Conservation (phyloP, 2,329 filamentous ascomycete genomes). For the Colletotrichum camelliae region DNA sequence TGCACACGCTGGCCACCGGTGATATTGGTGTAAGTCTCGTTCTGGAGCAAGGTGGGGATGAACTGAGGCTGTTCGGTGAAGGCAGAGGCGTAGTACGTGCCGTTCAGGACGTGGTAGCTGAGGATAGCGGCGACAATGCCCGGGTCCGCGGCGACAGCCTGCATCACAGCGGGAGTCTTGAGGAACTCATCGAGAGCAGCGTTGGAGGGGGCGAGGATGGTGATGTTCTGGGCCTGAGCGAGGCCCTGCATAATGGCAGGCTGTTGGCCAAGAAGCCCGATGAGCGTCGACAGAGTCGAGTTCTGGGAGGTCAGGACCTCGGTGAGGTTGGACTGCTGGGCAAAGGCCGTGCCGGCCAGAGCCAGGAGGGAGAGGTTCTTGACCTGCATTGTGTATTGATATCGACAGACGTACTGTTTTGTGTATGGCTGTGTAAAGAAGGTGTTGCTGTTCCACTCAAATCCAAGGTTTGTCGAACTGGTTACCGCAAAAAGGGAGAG, state of each 20-base stretch:
- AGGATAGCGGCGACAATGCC: constrained; percentile 46
- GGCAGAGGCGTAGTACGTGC: constrained; percentile 40
- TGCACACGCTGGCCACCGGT: constrained; percentile 65
- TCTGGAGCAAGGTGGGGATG: constrained; percentile 50
- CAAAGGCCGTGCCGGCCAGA: constrained; percentile 26
- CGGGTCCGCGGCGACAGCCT: constrained; percentile 24
- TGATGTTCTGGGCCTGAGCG: constrained; percentile 47
- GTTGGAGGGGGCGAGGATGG: constrained; percentile 62
- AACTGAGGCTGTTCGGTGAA: constrained; percentile 35
- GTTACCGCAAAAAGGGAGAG: not conserved
- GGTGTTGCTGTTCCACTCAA: not conserved
- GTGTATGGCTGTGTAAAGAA: not conserved
- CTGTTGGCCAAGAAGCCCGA: constrained; percentile 25
- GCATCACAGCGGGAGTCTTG: constrained; percentile 28
- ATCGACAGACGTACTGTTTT: not conserved
- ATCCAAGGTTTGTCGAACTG: not conserved
- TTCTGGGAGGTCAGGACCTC: constrained; percentile 30
- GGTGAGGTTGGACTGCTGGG: constrained; percentile 24
- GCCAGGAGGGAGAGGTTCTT: constrained; percentile 19
- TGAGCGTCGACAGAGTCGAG: constrained; percentile 29
- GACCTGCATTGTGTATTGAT: constrained; percentile 7
- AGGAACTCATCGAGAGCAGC: constrained; percentile 45
- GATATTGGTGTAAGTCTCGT: constrained; percentile 59
- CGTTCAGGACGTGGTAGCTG: constrained; percentile 62
- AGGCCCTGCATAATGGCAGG: constrained; percentile 16